A percentile compares a stretch with the other conserved stretches of the same genome.
phyloP scores from a whole-genome alignment of 805 yeast species.

The Lachancea mirantina region DNA sequence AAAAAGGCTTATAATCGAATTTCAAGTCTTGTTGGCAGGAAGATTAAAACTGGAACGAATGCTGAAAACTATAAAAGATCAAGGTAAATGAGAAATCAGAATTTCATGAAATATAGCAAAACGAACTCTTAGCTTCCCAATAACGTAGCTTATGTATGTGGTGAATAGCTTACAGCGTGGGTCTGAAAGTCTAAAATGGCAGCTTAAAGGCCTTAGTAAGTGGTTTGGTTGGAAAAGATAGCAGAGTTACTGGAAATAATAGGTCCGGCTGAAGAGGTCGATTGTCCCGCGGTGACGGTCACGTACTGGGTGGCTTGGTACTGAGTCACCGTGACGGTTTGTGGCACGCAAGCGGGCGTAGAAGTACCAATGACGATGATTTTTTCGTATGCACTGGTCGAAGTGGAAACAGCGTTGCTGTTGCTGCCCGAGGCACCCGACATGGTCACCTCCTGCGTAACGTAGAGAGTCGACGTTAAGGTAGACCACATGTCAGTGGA shows the following conservation, averaged over 20 bases:
- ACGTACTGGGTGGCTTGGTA: slow-evolving; percentile 10
- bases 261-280: slow-evolving; percentile 3
- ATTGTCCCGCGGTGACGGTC: slow-evolving; percentile 8
- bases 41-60: too few species aligned
- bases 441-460: slow-evolving; percentile 14
- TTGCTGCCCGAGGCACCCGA: slow-evolving; percentile 8
- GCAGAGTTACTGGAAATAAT: slow-evolving; percentile 5
- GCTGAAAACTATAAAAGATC: too few species aligned
- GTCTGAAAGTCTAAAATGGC: too few species aligned
- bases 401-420: slow-evolving; percentile 10
- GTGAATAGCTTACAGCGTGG: too few species aligned
- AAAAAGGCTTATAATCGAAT: too few species aligned
- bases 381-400: slow-evolving; percentile 10
- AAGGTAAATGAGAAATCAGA: too few species aligned
- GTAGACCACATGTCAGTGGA: slow-evolving; percentile 16
- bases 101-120: too few species aligned
- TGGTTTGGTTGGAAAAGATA: slow-evolving; percentile 3
- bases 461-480: slow-evolving; percentile 16
- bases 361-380: slow-evolving; percentile 8
- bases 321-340: slow-evolving; percentile 12
- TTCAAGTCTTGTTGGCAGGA: too few species aligned
- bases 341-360: slow-evolving; percentile 8
- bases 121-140: too few species aligned
- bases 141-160: too few species aligned
- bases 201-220: too few species aligned